Evolutionary conservation across 1,284 basidiomycete species (phyloP).

Genomic region (Malassezia japonica): DNA sequence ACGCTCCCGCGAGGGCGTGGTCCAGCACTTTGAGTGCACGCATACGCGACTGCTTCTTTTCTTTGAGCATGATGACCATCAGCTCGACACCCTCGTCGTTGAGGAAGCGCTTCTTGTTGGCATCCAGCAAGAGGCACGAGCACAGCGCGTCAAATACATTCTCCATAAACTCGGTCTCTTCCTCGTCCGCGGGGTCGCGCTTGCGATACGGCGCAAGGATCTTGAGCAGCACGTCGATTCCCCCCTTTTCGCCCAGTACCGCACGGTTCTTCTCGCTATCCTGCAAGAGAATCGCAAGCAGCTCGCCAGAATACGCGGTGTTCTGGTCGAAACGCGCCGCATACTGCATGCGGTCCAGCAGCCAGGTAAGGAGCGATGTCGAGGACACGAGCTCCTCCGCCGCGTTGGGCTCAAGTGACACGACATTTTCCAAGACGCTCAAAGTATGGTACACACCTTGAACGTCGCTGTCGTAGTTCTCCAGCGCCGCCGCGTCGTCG

Average conservation of each 20-base stretch:
- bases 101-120: constrained; percentile 72
- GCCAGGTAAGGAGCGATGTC: constrained; percentile 68
- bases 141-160: constrained; percentile 85
- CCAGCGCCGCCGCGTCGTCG: constrained; percentile 10
- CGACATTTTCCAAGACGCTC: constrained; percentile 81
- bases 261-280: constrained; percentile 20
- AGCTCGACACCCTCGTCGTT: constrained; percentile 89
- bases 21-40: constrained; percentile 64
- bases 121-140: constrained; percentile 58
- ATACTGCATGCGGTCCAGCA: constrained; percentile 60
- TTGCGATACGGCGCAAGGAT: constrained; percentile 68
- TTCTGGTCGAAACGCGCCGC: constrained; percentile 54
- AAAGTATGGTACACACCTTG: constrained; percentile 38
- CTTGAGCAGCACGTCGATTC: constrained; percentile 68
- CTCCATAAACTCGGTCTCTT: constrained; percentile 95
- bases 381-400: constrained; percentile 59
- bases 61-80: constrained; percentile 83
- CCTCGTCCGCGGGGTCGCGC: constrained; percentile 68
- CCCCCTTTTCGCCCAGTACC: constrained; percentile 54
- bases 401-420: constrained; percentile 71
- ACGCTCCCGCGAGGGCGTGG: constrained; percentile 80
- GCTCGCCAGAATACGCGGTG: constrained; percentile 50
- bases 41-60: constrained; percentile 64
- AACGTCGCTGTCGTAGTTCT: constrained; percentile 26
- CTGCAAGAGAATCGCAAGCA: constrained; percentile 79